Conservation (phyloP, 176 grass and related monocot species). For the Oryza meridionalis region DNA sequence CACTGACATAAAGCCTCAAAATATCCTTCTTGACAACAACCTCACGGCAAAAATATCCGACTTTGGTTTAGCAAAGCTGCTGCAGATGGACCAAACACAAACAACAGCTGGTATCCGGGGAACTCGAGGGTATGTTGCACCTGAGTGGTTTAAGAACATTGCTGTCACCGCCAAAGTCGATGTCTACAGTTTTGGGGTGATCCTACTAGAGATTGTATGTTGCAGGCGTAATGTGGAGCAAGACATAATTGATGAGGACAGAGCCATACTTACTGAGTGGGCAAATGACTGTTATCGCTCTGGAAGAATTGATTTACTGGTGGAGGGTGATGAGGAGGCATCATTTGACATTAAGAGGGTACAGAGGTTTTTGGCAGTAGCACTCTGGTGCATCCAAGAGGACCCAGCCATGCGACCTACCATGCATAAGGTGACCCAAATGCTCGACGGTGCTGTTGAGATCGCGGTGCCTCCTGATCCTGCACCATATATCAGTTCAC, state of each 20-base stretch:
- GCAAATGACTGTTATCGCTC: neutral
- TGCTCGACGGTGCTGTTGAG: neutral
- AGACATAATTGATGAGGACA: neutral
- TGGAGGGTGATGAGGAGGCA: neutral
- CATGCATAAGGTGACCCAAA: constrained; percentile 1
- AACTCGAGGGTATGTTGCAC: constrained; percentile 30
- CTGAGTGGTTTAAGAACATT: constrained; percentile 54
- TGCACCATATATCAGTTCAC: neutral
- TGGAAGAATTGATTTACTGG: neutral
- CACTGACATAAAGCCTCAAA: constrained; percentile 61
- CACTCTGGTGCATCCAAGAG: neutral
- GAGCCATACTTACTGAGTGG: constrained; percentile 32
- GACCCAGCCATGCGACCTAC: neutral
- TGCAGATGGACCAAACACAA: constrained; percentile 40
- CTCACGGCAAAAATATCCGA: constrained; percentile 1
- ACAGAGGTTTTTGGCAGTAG: neutral
- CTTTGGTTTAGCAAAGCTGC: constrained; percentile 43
- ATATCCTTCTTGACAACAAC: constrained; percentile 42
- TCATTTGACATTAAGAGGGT: neutral
- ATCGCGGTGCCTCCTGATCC: neutral
- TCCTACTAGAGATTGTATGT: constrained; percentile 48
- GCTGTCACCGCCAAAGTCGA: constrained; percentile 37
- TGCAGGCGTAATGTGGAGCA: constrained; percentile 30
- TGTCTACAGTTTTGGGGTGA: constrained; percentile 49
- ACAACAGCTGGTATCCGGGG: constrained; percentile 22